Conservation (phyloP, 2,329 filamentous ascomycete genomes). For the Chaetomiaceae sp. region DNA sequence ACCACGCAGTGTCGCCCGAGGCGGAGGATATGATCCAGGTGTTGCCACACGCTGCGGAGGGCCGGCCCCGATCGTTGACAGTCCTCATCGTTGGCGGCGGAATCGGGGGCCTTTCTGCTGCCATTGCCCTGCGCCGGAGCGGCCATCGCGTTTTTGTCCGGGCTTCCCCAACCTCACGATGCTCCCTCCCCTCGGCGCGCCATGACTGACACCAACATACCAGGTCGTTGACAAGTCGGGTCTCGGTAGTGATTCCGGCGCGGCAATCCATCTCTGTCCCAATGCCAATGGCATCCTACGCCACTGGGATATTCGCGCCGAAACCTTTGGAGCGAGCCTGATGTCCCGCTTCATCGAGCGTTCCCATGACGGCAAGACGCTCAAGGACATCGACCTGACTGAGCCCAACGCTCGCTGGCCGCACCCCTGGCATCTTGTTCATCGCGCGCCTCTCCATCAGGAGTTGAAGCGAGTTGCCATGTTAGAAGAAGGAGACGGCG, state of each 20-base stretch:
- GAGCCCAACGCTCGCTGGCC: conserved; percentile 43
- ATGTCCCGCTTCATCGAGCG: conserved; percentile 28
- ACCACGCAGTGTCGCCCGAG: too few species aligned
- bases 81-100: conserved; percentile 38
- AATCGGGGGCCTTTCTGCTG: conserved; percentile 50
- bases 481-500: conserved; percentile 32
- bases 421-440: conserved; percentile 48
- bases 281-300: conserved; percentile 56
- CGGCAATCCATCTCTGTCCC: conserved; percentile 59
- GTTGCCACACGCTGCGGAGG: too few species aligned
- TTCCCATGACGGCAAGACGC: conserved; percentile 18
- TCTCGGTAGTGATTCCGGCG: conserved; percentile 52
- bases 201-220: background rate
- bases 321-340: conserved; percentile 35
- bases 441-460: conserved; percentile 51
- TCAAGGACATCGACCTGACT: conserved; percentile 33
- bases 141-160: conserved; percentile 45
- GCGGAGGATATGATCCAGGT: too few species aligned
- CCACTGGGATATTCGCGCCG: conserved; percentile 36
- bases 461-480: conserved; percentile 45
- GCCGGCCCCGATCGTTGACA: background rate
- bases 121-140: conserved; percentile 49
- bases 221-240: conserved; percentile 54
- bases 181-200: too few species aligned
- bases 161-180: background rate